Evolutionary conservation across 208 protist genomes (phyloP).

Genomic region (Trypanosoma scelopori): DNA sequence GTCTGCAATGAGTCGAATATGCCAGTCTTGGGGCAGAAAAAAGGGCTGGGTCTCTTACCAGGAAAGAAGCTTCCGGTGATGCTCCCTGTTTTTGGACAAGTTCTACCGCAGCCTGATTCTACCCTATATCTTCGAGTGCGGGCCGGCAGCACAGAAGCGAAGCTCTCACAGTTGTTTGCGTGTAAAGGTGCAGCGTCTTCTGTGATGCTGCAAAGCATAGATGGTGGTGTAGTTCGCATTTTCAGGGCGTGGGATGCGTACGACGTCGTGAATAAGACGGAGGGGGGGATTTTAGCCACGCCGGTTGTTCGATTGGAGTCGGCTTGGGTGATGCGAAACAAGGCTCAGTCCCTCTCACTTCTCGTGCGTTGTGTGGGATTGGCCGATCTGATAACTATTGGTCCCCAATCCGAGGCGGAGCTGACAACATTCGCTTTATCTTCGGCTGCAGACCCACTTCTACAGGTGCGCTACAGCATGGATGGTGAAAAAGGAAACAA

Average conservation of each 20-base stretch:
- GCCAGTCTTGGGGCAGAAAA: constrained; percentile 12
- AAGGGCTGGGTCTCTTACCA: constrained; percentile 4
- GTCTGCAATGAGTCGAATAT: constrained; percentile 18
- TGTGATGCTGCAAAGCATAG: constrained; percentile 31
- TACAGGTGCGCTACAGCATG: constrained; percentile 30
- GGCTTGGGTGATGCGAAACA: constrained; percentile 21
- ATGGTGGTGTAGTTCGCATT: constrained; percentile 19
- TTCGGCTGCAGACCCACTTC: constrained; percentile 12
- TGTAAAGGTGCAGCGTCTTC: constrained; percentile 29
- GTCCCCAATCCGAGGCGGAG: constrained; percentile 6
- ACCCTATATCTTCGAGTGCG: background rate
- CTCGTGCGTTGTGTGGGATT: constrained; percentile 13
- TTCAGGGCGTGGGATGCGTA: constrained; percentile 24
- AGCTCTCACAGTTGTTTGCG: constrained; percentile 27
- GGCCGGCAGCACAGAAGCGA: constrained; percentile 14
- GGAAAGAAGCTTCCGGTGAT: constrained; percentile 7
- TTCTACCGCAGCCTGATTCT: background rate
- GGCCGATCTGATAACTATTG: background rate
- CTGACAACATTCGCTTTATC: constrained; percentile 9
- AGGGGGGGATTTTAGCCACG: constrained; percentile 7
- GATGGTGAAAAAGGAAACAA: background rate
- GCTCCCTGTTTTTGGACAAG: constrained; percentile 1
- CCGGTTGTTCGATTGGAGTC: constrained; percentile 21
- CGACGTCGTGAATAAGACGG: background rate
- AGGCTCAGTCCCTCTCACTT: constrained; percentile 13